Percentiles rank a stretch among this genome's conserved stretches.
These are phyloP conservation scores for Colletotrichum spaethianum DNA, from an alignment of 2,329 filamentous ascomycete species.

Conservation along the genomic window DNA sequence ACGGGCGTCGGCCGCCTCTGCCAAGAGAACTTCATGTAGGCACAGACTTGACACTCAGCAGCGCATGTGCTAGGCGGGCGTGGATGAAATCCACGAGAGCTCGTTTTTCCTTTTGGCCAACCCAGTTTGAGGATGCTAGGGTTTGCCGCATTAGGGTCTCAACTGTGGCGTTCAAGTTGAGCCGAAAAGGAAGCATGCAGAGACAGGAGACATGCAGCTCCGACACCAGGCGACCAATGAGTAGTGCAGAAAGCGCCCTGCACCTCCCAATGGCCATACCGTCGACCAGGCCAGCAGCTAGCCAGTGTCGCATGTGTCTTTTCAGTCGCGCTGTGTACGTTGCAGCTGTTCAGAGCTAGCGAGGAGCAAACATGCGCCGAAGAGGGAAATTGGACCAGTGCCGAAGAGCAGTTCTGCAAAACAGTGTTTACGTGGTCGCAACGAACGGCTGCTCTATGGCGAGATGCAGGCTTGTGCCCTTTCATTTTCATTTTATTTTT, in stretches of 20 bases:
- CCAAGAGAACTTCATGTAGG: not conserved
- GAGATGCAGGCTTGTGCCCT: not conserved
- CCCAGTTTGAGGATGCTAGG: slow-evolving; percentile 21
- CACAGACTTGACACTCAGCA: not conserved
- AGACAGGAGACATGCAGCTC: slow-evolving; percentile 36
- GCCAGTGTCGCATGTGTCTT: slow-evolving; percentile 13
- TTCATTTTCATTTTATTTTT: not conserved
- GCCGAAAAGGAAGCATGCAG: slow-evolving; percentile 36
- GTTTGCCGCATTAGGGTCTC: slow-evolving; percentile 32
- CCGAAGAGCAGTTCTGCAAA: not conserved
- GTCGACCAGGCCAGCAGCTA: slow-evolving; percentile 9
- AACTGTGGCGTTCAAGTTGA: slow-evolving; percentile 26
- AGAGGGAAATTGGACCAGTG: not conserved
- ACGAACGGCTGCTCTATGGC: not conserved
- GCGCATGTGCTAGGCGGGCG: slow-evolving; percentile 9
- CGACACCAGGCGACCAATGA: slow-evolving; percentile 21
- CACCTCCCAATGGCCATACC: slow-evolving; percentile 16
- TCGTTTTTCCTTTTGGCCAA: slow-evolving; percentile 18
- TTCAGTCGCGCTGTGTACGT: not conserved
- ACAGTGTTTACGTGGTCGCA: not conserved
- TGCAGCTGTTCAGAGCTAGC: slow-evolving; percentile 9
- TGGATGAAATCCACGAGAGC: not conserved
- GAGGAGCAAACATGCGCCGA: not conserved
- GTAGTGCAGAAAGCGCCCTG: slow-evolving; percentile 4
- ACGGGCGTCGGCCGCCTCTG: slow-evolving; percentile 5